Conservation (phyloP, 2,329 filamentous ascomycete genomes). For the Mycocentrospora acerina region DNA sequence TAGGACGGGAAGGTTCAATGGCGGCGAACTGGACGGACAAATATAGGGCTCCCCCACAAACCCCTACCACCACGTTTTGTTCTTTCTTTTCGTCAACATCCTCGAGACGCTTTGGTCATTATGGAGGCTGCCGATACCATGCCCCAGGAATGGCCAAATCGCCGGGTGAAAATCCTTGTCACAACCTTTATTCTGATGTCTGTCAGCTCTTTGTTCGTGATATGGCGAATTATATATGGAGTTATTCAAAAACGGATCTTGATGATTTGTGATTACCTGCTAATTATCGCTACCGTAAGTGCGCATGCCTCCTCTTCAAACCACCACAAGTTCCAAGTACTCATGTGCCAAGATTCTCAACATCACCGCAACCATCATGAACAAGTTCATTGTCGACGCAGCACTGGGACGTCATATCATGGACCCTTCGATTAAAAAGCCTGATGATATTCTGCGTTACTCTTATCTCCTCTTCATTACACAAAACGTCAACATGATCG, state of each 20-base stretch:
- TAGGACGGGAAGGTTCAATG: no score
- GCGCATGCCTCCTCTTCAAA: not conserved
- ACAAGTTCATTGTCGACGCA: constrained; percentile 17
- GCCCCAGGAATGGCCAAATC: constrained; percentile 26
- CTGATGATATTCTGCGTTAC: constrained; percentile 17
- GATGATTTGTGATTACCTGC: constrained; percentile 26
- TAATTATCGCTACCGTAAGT: constrained; percentile 30
- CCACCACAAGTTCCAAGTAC: no score
- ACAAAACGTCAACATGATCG: constrained; percentile 30
- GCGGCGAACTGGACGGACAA: no score
- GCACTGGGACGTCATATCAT: constrained; percentile 26
- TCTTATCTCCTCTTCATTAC: constrained; percentile 26
- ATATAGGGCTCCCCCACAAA: no score
- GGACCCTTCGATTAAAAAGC: constrained; percentile 18
- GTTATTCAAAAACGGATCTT: constrained; percentile 20
- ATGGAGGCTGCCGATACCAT: constrained; percentile 10
- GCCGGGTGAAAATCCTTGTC: constrained; percentile 21
- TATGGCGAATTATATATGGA: constrained; percentile 28
- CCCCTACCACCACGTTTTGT: no score
- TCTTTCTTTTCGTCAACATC: no score
- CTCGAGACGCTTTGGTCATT: no score
- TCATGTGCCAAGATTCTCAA: constrained; percentile 15
- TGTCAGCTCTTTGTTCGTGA: constrained; percentile 24
- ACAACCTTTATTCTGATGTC: constrained; percentile 19
- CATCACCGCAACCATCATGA: constrained; percentile 13